These are phyloP conservation scores for Cydonia oblonga DNA, from an alignment of 331 rosid species.

Conservation along the genomic window DNA sequence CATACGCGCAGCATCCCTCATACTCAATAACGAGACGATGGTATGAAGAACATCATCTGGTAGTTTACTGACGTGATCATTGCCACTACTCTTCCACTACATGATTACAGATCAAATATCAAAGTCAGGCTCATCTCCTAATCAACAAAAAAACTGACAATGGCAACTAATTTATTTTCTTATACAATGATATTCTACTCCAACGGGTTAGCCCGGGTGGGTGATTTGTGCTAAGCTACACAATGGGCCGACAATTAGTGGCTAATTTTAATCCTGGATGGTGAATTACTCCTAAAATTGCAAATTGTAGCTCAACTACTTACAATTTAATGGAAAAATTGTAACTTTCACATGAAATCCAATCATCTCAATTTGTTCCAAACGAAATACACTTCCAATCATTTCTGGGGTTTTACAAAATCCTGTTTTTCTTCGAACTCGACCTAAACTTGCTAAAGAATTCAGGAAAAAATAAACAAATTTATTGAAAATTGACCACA, in stretches of 20 bases:
- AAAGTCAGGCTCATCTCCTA: not conserved
- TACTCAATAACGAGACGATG: not conserved
- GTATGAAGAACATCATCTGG: conserved; percentile 6
- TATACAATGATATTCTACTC: no score
- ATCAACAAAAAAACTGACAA: not conserved
- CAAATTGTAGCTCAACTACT: not conserved
- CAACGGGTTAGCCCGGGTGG: no score
- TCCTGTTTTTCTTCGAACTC: not conserved
- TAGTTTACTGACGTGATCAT: not conserved
- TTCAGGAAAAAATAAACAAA: not conserved
- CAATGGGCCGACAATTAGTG: not conserved
- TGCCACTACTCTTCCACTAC: not conserved
- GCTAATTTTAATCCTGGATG: not conserved
- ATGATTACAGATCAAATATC: not conserved
- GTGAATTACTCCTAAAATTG: not conserved
- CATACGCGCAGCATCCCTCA: not conserved
- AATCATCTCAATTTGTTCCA: not conserved
- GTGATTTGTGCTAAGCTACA: no score
- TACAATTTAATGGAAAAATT: not conserved
- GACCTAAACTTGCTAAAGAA: not conserved
- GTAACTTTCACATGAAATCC: not conserved
- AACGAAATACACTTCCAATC: not conserved
- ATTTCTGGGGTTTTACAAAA: not conserved
- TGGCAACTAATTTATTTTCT: not conserved
- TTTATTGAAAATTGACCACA: not conserved